Evolutionary conservation across 139 green algal species (phyloP).

Genomic region (Trebouxia sp.): DNA sequence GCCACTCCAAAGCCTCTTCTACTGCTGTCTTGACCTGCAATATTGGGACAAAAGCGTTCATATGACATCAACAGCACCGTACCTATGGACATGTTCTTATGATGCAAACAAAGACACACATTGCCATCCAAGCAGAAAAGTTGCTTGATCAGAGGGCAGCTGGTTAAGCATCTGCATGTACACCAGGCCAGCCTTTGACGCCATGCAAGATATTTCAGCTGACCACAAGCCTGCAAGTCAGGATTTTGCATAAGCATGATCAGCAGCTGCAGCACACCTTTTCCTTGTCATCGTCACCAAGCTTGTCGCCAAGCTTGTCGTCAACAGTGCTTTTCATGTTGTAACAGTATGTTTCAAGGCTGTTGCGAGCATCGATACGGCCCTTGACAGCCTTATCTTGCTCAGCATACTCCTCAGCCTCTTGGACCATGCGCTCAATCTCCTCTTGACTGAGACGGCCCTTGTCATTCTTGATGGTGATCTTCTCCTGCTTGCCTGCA

Average conservation of each 20-base stretch:
- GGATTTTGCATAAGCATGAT: neutral
- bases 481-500: conserved; percentile 76
- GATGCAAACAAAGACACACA: no score
- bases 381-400: conserved; percentile 36
- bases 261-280: conserved; percentile 47
- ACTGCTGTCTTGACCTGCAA: conserved; percentile 67
- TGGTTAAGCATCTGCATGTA: no score
- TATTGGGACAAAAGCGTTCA: neutral
- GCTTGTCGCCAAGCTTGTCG: conserved; percentile 87
- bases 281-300: conserved; percentile 87
- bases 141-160: no score
- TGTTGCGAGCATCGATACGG: conserved; percentile 75
- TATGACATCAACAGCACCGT: no score
- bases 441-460: conserved; percentile 68
- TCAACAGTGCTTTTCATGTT: conserved; percentile 74
- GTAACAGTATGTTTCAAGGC: conserved; percentile 81
- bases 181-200: no score
- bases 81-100: no score
- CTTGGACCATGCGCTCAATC: conserved; percentile 73
- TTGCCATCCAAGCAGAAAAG: no score
- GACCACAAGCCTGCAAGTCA: no score
- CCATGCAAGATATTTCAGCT: no score
- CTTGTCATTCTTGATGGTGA: conserved; percentile 89
- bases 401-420: conserved; percentile 71
- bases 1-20: conserved; percentile 91